Conservation (phyloP, 495 filamentous ascomycete species). For the Sordaria brevicollis region DNA sequence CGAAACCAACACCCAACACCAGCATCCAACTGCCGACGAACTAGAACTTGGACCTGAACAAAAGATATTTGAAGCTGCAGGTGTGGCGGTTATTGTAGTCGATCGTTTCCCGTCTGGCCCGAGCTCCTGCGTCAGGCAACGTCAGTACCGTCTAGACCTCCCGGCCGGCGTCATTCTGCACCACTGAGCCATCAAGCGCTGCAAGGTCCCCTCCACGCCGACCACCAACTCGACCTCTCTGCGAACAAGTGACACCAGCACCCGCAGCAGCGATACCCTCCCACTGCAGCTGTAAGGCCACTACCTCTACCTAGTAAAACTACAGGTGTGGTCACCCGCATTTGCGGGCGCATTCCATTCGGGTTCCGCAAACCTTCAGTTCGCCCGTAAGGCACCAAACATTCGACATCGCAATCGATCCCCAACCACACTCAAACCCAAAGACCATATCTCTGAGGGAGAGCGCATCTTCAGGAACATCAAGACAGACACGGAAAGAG, state of each 20-base stretch:
- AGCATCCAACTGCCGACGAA: background rate
- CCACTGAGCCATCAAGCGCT: background rate
- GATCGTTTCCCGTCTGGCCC: constrained; percentile 17
- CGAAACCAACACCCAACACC: background rate
- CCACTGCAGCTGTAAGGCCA: background rate
- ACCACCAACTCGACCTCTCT: background rate
- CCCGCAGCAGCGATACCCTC: background rate
- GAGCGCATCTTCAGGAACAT: background rate
- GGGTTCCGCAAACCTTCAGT: background rate
- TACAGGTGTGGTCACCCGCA: background rate
- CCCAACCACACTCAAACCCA: background rate
- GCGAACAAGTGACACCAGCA: background rate
- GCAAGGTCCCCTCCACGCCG: background rate
- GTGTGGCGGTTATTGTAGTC: constrained; percentile 1
- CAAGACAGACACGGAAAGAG: background rate
- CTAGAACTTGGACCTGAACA: background rate
- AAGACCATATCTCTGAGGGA: background rate
- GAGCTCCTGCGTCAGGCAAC: constrained; percentile 17
- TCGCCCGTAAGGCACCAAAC: background rate
- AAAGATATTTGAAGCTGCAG: background rate
- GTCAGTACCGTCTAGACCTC: background rate
- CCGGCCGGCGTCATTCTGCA: background rate
- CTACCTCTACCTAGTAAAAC: background rate
- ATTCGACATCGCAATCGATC: background rate
- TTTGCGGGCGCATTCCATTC: background rate